Evolutionary conservation across 192 early-diverging fungal genomes (phyloP).

Genomic region (Entophlyctis helioformis): DNA sequence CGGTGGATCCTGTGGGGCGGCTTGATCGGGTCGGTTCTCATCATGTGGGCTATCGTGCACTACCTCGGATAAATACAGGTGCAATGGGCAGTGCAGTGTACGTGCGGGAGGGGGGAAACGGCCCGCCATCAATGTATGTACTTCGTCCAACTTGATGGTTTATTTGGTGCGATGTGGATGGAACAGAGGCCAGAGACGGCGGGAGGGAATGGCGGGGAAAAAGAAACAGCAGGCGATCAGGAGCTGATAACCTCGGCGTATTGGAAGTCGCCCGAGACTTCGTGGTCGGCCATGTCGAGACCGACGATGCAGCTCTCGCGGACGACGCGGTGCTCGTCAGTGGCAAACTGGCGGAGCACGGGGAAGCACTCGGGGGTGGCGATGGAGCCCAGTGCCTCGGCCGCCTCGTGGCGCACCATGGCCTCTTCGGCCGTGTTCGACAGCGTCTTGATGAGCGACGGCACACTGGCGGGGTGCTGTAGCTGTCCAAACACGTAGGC

Average conservation of each 20-base stretch:
- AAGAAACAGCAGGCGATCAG: too few species aligned
- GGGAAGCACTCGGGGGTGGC: constrained; percentile 76
- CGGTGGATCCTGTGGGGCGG: constrained; percentile 29
- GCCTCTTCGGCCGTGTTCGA: constrained; percentile 60
- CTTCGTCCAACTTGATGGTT: too few species aligned
- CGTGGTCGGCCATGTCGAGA: constrained; percentile 92
- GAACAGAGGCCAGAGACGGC: too few species aligned
- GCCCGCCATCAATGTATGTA: too few species aligned
- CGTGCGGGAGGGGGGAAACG: too few species aligned
- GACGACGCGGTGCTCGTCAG: constrained; percentile 73
- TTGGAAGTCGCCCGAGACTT: constrained; percentile 76
- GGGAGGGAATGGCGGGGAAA: too few species aligned
- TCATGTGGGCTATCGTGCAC: constrained; percentile 34
- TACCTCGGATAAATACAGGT: constrained; percentile 25
- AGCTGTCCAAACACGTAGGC: constrained; percentile 97
- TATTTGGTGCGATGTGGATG: too few species aligned
- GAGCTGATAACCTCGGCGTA: constrained; percentile 45
- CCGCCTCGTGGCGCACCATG: constrained; percentile 97
- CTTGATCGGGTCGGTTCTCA: constrained; percentile 20
- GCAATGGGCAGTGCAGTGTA: too few species aligned
- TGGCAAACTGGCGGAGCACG: constrained; percentile 55
- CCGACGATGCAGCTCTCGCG: constrained; percentile 87
- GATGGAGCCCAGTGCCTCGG: constrained; percentile 93
- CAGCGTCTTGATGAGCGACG: constrained; percentile 67
- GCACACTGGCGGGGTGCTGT: constrained; percentile 83